Percentiles rank a stretch among this genome's conserved stretches.
These are phyloP conservation scores for Cladosporium halotolerans DNA, from an alignment of 2,329 filamentous ascomycete species.

Conservation along the genomic window DNA sequence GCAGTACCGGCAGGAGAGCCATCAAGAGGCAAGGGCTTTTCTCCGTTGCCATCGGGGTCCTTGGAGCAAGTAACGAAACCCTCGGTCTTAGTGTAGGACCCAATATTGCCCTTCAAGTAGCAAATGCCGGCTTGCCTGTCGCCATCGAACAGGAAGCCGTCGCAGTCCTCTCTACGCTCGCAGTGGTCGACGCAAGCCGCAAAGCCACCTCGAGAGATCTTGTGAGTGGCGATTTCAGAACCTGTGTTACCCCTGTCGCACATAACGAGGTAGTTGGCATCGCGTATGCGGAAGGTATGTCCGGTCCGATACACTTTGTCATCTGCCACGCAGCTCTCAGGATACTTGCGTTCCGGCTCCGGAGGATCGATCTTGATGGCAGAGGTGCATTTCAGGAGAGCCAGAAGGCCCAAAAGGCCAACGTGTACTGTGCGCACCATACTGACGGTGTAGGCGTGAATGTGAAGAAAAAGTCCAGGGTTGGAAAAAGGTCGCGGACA, in stretches of 20 bases:
- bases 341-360: not conserved
- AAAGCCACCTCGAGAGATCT: not conserved
- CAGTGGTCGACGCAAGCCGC: not conserved
- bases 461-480: not conserved
- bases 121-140: slow-evolving; percentile 8
- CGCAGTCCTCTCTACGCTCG: not conserved
- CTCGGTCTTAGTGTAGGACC: not conserved
- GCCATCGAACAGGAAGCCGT: slow-evolving; percentile 12
- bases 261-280: slow-evolving; percentile 7
- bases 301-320: slow-evolving; percentile 3
- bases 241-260: slow-evolving; percentile 10
- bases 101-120: slow-evolving; percentile 13
- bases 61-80: not conserved
- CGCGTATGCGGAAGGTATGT: slow-evolving; percentile 1
- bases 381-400: slow-evolving; percentile 2
- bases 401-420: slow-evolving; percentile 11
- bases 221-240: not conserved
- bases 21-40: not conserved
- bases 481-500: no score
- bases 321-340: not conserved
- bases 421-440: slow-evolving; percentile 6
- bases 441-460: not conserved
- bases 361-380: not conserved
- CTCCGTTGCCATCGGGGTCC: not conserved
- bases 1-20: not conserved